Conservation (phyloP, 2,329 filamentous ascomycete species). For the Dendrostoma leiphaemia region DNA sequence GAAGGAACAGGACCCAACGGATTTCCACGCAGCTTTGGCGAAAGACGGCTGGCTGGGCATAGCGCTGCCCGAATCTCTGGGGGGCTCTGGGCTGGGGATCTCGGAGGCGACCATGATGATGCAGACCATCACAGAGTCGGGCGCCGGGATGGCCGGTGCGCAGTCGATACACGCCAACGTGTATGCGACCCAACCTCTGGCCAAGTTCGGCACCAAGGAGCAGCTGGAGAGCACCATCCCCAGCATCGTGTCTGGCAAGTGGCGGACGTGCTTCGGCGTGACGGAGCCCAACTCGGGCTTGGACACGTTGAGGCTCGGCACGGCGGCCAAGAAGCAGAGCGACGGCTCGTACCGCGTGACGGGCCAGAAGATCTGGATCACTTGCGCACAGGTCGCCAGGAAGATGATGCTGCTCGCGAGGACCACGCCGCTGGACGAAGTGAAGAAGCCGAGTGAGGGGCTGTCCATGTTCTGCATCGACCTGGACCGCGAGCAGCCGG, state of each 20-base stretch:
- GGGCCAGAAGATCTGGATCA: conserved; percentile 89
- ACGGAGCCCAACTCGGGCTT: conserved; percentile 82
- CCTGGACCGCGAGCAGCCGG: conserved; percentile 58
- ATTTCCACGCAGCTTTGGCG: conserved; percentile 73
- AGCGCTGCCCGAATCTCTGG: conserved; percentile 70
- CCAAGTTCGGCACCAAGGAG: conserved; percentile 66
- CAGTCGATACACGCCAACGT: conserved; percentile 65
- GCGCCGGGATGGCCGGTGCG: conserved; percentile 74
- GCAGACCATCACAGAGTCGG: conserved; percentile 75
- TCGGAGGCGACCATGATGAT: conserved; percentile 86
- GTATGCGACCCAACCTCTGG: conserved; percentile 73
- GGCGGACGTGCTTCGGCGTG: conserved; percentile 76
- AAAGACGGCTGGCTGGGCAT: conserved; percentile 80
- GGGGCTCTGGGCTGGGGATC: conserved; percentile 74
- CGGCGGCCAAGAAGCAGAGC: conserved; percentile 52
- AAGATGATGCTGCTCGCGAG: conserved; percentile 83
- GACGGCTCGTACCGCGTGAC: conserved; percentile 65
- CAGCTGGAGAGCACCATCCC: conserved; percentile 66
- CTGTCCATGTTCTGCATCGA: conserved; percentile 81
- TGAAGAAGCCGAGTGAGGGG: conserved; percentile 69
- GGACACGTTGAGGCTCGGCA: conserved; percentile 71
- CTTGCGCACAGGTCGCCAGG: conserved; percentile 75
- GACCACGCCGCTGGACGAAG: conserved; percentile 67
- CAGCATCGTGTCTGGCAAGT: conserved; percentile 69
- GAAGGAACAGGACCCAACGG: conserved; percentile 66